phyloP scores from a whole-genome alignment of 768 basidiomycete genomes.

The Leucosporidium creatinivorum region DNA sequence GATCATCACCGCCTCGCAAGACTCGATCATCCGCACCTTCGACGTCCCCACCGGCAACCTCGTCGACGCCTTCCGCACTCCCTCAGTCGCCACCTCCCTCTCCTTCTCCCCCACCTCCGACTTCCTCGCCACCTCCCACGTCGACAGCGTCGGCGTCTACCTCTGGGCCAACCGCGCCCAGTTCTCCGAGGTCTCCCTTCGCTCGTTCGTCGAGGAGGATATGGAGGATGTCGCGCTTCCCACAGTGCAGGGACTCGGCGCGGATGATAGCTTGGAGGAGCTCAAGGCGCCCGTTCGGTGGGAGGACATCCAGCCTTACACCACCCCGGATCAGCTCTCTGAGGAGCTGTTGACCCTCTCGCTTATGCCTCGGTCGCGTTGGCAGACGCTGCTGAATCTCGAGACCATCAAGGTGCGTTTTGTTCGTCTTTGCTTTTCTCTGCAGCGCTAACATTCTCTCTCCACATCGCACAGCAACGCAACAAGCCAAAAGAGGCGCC shows the following conservation, averaged over 20 bases:
- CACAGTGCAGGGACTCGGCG: slow-evolving; percentile 69
- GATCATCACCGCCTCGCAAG: slow-evolving; percentile 79
- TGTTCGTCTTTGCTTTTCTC: background rate
- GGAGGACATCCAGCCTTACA: slow-evolving; percentile 33
- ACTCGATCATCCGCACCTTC: slow-evolving; percentile 87
- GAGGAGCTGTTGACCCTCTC: slow-evolving; percentile 90
- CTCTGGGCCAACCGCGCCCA: slow-evolving; percentile 99
- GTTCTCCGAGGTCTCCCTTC: slow-evolving; percentile 74
- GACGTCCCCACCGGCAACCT: slow-evolving; percentile 87
- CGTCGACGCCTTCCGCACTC: slow-evolving; percentile 83
- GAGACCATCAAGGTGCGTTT: slow-evolving; percentile 76
- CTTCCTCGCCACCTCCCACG: slow-evolving; percentile 89
- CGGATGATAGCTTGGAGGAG: slow-evolving; percentile 74
- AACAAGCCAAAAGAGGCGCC: slow-evolving; percentile 95
- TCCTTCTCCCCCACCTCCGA: slow-evolving; percentile 92
- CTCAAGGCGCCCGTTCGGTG: slow-evolving; percentile 53
- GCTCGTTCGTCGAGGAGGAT: slow-evolving; percentile 64
- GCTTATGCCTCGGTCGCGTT: slow-evolving; percentile 78
- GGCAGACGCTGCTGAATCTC: slow-evolving; percentile 94
- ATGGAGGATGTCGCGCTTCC: slow-evolving; percentile 65
- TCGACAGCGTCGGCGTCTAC: slow-evolving; percentile 87
- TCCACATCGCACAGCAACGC: slow-evolving; percentile 55
- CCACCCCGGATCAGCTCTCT: slow-evolving; percentile 77
- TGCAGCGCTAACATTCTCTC: too few relatives aligned
- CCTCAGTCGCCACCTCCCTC: slow-evolving; percentile 79